These are phyloP conservation scores for Yarrowia porcina DNA, from an alignment of 805 yeast genomes.

Conservation along the genomic window DNA sequence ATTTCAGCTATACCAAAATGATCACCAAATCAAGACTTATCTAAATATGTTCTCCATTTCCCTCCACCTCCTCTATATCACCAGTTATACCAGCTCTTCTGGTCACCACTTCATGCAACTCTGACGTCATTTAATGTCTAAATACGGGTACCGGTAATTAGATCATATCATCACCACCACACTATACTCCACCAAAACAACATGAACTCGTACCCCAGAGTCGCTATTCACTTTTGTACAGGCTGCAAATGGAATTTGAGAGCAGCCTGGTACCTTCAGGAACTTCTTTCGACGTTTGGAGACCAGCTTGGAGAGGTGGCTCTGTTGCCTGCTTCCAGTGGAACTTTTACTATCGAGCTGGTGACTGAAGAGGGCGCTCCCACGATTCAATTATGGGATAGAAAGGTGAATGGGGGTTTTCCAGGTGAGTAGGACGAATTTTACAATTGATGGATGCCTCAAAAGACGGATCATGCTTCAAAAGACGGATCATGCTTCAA, in stretches of 20 bases:
- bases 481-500: no score
- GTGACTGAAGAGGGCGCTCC: conserved; percentile 40
- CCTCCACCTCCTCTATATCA: no score
- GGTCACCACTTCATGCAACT: no score
- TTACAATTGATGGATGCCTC: no score
- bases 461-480: no score
- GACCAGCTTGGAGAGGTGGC: conserved; percentile 53
- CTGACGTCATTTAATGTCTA: conserved; percentile 12
- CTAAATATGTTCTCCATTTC: no score
- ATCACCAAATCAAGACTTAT: no score
- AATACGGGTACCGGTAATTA: no score
- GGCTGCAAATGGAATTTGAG: conserved; percentile 86
- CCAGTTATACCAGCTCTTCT: no score
- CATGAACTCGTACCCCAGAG: conserved; percentile 48
- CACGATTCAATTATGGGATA: conserved; percentile 53
- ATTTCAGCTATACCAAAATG: no score
- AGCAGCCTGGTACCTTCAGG: conserved; percentile 86
- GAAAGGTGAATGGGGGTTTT: conserved; percentile 65
- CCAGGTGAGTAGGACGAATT: conserved; percentile 42
- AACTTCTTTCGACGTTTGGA: conserved; percentile 77
- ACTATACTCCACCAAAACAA: background rate
- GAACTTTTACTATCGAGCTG: conserved; percentile 59
- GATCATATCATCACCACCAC: background rate
- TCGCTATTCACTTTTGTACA: conserved; percentile 71
- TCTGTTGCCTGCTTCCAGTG: conserved; percentile 48